Evolutionary conservation across 441 rosid genomes (phyloP), one percentile per base, ranked within the genome.

Genomic region (Pelargonium myrrhifolium): DNA sequence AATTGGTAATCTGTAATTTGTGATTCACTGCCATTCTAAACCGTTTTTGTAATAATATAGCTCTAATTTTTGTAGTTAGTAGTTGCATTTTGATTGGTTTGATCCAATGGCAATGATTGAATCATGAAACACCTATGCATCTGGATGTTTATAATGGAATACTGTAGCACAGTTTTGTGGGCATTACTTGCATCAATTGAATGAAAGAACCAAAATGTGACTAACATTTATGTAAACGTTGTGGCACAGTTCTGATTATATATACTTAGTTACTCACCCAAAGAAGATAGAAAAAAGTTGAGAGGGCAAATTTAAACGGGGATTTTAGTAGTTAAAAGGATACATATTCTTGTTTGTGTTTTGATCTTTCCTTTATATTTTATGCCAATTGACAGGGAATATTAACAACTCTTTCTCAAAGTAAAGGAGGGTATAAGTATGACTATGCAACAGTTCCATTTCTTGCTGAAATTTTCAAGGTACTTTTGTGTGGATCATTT

Each of bases 371-470:
- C 20, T 69, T 35, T 62, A 11, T 43, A 10, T 64, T 4, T 45
- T 53, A 53, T 53, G 39, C 39, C 59, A 17, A 53, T 26, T n/a
- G 45, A 10, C 76, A 88, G 92, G 92, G 90, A 67, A 89, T 85
- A 64, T 68, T 86, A 67, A 87, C 90, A 2, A 80, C 90, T 9
- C 85, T 85, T 8, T 85, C 95, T 65, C 92, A 87, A 76, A 87
- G 84, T 71, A 75, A 85, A 68, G 95, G 95, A 66, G 86, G 80
- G 47, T 85, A 89, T 62, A 79, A 74, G 28, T 89, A 89, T 65
- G 92, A 89, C 61, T 89, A 85, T 49, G 92, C 92, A 0, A 89
- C 92, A 4, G 82, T 87, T 75, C 92, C 92, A 1, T 87, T 86
- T 82, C 85, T 89, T 37, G 92, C 92, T 10, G 89, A 89, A 81